Evolutionary conservation across 768 basidiomycete genomes (phyloP), one percentile per base, ranked within the genome.

Genomic region (Boletellus emodensis): DNA sequence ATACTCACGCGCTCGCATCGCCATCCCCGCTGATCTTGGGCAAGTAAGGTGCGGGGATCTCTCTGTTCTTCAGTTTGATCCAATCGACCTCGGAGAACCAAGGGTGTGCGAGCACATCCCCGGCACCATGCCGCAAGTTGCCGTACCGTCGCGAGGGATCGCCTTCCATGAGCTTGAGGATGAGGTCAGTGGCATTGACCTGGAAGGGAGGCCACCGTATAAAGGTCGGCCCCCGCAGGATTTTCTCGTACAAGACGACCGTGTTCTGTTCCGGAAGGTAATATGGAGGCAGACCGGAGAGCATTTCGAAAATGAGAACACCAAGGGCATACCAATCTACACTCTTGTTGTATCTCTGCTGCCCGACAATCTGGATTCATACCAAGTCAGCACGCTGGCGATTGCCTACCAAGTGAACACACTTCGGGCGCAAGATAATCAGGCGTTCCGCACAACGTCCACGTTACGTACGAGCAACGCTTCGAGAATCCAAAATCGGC

Each of bases 291-390:
- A 88, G 84, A 8, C 96, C 96, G 0, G 90, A 93, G 39, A 99
- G 80, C 94, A 98, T 97, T 71, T 99, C 96, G 66, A 89, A 99
- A 49, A 94, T 88, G 53, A 99, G 83, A 48, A 99, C 91, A 44
- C 96, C 96, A 45, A 97, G 80, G 1, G 96, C 95, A 72, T 97
- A 99, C 94, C 94, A 99, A 64, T 99, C 96, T 2, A 97, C 95
- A 50, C 85, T 87, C 68, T 96, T 95, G 65, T 94, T 95, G 66
- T 99, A 98, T 6, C 94, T 79, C 50, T 83, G 80, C 65, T 89
- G 85, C 15, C 77, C 82, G 65, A 84, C 86, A 68, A 91, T 83
- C 87, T 90, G 40, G 14, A 35, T 18, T 13, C 32, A 26, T 26
- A 26, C 26, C 46, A 24, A 8, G 18, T 61, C 2, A 52, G 35